Conservation (phyloP, 2,329 filamentous ascomycete genomes). For the Colletotrichum graminicola region DNA sequence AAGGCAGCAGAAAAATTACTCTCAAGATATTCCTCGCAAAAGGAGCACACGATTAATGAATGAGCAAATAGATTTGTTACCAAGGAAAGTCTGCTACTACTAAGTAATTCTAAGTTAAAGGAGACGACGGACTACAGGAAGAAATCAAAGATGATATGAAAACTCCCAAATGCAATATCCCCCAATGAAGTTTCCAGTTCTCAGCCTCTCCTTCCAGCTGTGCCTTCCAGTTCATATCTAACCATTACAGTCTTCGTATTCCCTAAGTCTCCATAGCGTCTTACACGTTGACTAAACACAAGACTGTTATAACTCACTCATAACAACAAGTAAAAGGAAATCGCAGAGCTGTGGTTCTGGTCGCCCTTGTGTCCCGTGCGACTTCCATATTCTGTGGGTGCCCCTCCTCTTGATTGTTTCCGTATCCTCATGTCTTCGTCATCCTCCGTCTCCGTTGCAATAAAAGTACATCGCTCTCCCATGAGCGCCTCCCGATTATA, state of each 20-base stretch:
- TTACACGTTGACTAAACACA: neutral
- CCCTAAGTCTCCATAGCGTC: neutral
- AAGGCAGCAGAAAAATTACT: neutral
- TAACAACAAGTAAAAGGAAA: conserved; percentile 30
- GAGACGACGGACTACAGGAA: neutral
- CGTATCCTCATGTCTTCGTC: neutral
- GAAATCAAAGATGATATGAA: conserved; percentile 32
- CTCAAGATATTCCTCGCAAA: neutral
- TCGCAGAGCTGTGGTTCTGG: conserved; percentile 38
- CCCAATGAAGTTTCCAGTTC: conserved; percentile 17
- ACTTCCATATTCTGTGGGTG: neutral
- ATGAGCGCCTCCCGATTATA: conserved; percentile 1
- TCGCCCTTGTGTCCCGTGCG: conserved; percentile 40
- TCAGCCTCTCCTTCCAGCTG: neutral
- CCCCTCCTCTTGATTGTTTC: neutral
- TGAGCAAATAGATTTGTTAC: neutral
- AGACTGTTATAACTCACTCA: conserved; percentile 15
- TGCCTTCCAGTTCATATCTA: neutral
- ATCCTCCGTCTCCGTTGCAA: neutral
- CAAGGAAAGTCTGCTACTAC: conserved; percentile 29
- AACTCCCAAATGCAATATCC: conserved; percentile 32
- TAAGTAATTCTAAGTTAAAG: neutral
- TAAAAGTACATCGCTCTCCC: neutral
- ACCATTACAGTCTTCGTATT: too few species aligned
- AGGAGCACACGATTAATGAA: neutral